Base-by-base conservation (phyloP, 768 basidiomycete genomes). In the Lactarius akahatsu region DNA sequence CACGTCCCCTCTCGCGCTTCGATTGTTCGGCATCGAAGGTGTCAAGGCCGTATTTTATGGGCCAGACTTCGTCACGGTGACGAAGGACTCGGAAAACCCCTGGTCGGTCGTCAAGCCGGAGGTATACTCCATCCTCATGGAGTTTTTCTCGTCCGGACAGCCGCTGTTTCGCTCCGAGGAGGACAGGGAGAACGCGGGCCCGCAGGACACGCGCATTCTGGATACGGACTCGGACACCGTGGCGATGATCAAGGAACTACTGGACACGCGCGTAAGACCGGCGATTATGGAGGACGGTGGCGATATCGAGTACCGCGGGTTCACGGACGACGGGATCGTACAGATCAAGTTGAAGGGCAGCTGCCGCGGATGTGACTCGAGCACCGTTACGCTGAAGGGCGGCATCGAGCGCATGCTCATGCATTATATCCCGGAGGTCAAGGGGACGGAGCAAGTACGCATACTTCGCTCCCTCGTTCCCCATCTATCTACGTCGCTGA, bases 201-300 rank as follows among this genome's bases (percentile, higher is more conserved):
- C 94, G 11, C 92, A 94, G 76, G 97, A 98, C 76, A 98, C 96
- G 10, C 84, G 83, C 61, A 96, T 98, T 69, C 78, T 98, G 30
- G 96, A 98, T 71, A 92, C 90, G 3, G 97, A 99, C 75, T 90
- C 91, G 26, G 97, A 98, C 76, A 92, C 94, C 3, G 94, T 99
- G 3, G 97, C 94, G 9, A 99, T 98, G 96, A 95, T 99, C 72
- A 99, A 99, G 76, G 97, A 99, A 75, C 76, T 98, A 45, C 80
- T 99, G 59, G 96, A 98, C 74, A 98, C 96, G 2, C 80, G 97
- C 16, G 94, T 99, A 20, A 80, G 97, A 62, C 97, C 97, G 6
- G 92, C 95, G 5, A 98, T 99, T 67, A 96, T 96, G 92, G 97
- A 98, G 76, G 96, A 99, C 64, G 97, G 97, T 0, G 97, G 97